Evolutionary conservation across 495 filamentous ascomycete species (phyloP), one percentile per base, ranked within the genome.

Genomic region (Neurospora sp.): DNA sequence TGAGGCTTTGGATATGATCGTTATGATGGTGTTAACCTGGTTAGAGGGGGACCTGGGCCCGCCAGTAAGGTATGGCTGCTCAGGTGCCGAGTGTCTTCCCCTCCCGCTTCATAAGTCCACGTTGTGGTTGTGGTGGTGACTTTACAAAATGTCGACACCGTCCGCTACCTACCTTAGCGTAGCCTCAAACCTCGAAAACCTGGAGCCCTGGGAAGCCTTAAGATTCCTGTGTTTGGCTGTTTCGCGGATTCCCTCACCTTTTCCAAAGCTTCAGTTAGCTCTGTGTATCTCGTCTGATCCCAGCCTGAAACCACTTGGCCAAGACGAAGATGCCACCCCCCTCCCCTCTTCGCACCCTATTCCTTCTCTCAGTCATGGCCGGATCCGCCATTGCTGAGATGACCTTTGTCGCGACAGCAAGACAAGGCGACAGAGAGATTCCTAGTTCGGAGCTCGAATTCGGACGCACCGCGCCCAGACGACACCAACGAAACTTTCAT

Each of bases 371-470:
- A 18, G 38, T 75, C n/a, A 48, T 74, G 40, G 69, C 70, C 7
- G 71, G 74, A 48, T 48, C 76, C 6, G 71, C 59, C 48, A 70
- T 72, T 7, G 76, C 75, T 1, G 73, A 76, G 46, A n/a, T 78
- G 40, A 76, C 66, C 38, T 79, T 76, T 66, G 40, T 70, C 20
- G 77, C 74, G n/a, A 75, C 76, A 40, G 71, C 76, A 11, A 37
- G 70, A 10, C 74, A 74, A 22, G 69, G 72, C n/a, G 74, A 73
- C 20, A 46, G 42, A 10, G 69, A 69, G 37, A 73, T 76, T 0
- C 71, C 74, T 38, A 66, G 70, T 14, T 73, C 73, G 0, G 31
- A 72, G 35, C 41, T 76, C 42, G 42, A 76, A 3, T 75, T 79
- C 46, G 46, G 73, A 40, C 68, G 69, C 22, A 73, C 73, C 20